Percentiles rank a stretch among this genome's conserved stretches.
Conservation (phyloP, 208 protist species). For the Lotmaria passim region DNA sequence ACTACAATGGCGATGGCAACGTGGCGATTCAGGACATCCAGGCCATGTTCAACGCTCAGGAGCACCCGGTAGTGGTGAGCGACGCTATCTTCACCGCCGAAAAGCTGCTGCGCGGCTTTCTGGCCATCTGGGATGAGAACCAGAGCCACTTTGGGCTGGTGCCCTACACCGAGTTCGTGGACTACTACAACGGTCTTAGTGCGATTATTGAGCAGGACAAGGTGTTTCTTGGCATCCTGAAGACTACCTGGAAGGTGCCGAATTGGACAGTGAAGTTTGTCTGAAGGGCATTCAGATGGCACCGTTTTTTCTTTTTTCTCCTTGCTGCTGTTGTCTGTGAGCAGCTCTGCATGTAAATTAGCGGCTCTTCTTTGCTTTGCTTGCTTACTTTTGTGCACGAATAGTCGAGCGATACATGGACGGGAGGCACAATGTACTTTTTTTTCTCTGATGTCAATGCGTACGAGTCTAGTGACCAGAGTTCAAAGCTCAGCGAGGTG, state of each 20-base stretch:
- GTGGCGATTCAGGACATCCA: conserved; percentile 85
- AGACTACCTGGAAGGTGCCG: conserved; percentile 86
- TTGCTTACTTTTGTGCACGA: no score
- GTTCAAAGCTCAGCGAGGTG: no score
- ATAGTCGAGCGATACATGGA: no score
- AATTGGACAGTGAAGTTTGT: conserved; percentile 47
- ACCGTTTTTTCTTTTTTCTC: conserved; percentile 7
- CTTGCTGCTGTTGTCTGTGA: background rate
- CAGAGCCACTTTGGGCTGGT: conserved; percentile 79
- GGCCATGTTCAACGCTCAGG: conserved; percentile 77
- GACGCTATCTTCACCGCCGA: conserved; percentile 76
- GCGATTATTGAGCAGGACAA: conserved; percentile 86
- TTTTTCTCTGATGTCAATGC: no score
- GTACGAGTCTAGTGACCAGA: no score
- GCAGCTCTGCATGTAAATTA: background rate
- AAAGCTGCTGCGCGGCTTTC: conserved; percentile 84
- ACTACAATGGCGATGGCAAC: conserved; percentile 81
- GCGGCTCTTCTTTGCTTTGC: no score
- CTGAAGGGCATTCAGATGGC: background rate
- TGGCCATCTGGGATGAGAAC: conserved; percentile 87
- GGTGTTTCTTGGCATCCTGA: conserved; percentile 81
- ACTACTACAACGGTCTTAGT: conserved; percentile 94
- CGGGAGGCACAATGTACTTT: no score
- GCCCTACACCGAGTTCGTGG: conserved; percentile 87
- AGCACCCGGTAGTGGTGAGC: conserved; percentile 81